Evolutionary conservation across 2,329 filamentous ascomycete genomes (phyloP).

Genomic region (Chaetomium globosum): DNA sequence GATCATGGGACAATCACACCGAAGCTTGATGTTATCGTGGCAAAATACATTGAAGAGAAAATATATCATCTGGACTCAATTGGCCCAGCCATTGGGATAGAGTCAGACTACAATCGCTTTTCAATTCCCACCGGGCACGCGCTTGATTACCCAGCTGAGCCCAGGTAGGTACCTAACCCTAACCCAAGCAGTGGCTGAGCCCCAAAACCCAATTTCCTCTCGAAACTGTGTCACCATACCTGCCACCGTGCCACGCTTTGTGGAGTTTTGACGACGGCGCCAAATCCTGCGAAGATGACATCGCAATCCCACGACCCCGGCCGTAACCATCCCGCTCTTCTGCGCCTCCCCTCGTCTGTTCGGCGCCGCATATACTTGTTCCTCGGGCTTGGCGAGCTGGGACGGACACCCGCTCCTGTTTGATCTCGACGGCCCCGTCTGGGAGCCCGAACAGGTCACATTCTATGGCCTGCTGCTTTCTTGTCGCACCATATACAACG

Average conservation of each 20-base stretch:
- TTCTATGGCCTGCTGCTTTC: conserved; percentile 9
- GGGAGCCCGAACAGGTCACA: background rate
- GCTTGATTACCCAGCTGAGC: background rate
- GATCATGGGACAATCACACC: conserved; percentile 4
- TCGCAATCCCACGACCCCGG: background rate
- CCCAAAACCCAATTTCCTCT: background rate
- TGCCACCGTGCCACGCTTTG: background rate
- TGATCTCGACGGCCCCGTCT: conserved; percentile 4
- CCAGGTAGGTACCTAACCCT: background rate
- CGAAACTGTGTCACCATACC: background rate
- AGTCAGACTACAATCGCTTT: background rate
- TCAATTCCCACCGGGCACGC: background rate
- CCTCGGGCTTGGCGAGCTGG: conserved; percentile 1
- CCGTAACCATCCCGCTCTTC: background rate
- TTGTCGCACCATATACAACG: conserved; percentile 5
- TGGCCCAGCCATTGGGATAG: background rate
- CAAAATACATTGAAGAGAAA: background rate
- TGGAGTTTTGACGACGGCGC: background rate
- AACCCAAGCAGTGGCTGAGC: background rate
- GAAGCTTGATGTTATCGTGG: background rate
- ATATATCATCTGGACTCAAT: background rate
- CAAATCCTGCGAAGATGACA: conserved; percentile 1
- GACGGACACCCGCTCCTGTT: background rate
- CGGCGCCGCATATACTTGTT: conserved; percentile 7
- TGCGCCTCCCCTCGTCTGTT: background rate